Evolutionary conservation across 768 basidiomycete genomes (phyloP), one percentile per base, ranked within the genome.

Genomic region (Thelephora aurantiotincta): DNA sequence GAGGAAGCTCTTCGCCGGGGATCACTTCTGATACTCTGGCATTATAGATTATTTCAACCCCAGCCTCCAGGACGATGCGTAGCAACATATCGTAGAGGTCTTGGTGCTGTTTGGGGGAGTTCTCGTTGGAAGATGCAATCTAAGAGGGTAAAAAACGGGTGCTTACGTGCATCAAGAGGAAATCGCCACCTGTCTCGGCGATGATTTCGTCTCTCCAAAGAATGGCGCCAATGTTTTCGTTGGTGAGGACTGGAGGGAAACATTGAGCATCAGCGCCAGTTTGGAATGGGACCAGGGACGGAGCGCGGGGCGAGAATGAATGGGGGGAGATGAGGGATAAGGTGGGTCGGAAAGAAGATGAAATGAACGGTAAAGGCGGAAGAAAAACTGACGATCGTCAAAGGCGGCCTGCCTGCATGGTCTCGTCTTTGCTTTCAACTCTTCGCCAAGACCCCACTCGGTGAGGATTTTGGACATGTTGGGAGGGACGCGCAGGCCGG

Each of bases 381-480:
- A 22, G 20, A 33, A 16, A 18, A 16, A 62, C 66, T 59, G 48
- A 68, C 68, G 46, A 35, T 63, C 60, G 48, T 61, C 58, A 48
- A 68, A 65, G 12, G 58, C 55, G 16, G 58, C 54, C 20, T 59
- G 59, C 43, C 62, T 60, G 37, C 63, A 64, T 42, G 61, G 58
- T 44, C 64, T 65, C 33, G 57, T 59, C 20, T 67, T 64, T 37
- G 65, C 61, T 6, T 61, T 60, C 43, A 80, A 58, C 6, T 61
- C 56, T 14, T 71, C 67, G 19, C 63, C 67, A 1, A 75, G 65
- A 12, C 73, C 77, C 78, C 78, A 81, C 50, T 71, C 65, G 47
- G 68, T 66, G 20, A 80, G 58, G 3, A 79, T 60, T 45, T 69
- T 69, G 30, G 75, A 74, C 62, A 78, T 69, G 49, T 80, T 79